Percentiles rank a stretch among this genome's conserved stretches.
Evolutionary conservation across 2,329 filamentous ascomycete genomes (phyloP).

Genomic region (Fusarium chlamydosporum): DNA sequence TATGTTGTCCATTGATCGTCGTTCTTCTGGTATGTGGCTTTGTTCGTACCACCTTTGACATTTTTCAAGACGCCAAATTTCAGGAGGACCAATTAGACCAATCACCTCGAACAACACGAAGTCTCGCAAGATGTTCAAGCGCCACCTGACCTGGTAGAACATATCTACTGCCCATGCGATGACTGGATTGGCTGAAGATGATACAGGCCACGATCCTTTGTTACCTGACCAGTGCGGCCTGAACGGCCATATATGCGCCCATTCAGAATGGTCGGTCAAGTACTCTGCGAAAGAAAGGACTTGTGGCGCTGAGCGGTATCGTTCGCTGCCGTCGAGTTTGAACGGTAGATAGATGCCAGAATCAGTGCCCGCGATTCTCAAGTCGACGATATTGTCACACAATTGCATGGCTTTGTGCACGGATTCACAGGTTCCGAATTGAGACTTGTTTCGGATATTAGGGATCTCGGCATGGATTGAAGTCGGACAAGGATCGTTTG

Average conservation of each 20-base stretch:
- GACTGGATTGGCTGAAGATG: conserved; percentile 6
- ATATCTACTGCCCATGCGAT: not conserved
- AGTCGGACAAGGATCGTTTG: not conserved
- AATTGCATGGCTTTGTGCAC: conserved; percentile 21
- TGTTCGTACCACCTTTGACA: conserved; percentile 14
- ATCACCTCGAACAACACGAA: no score
- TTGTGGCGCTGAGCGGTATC: conserved; percentile 6
- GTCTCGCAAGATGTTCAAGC: not conserved
- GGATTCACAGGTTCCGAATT: not conserved
- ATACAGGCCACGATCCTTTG: conserved; percentile 20
- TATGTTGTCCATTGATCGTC: conserved; percentile 22
- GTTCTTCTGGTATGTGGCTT: not conserved
- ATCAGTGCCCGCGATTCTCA: not conserved
- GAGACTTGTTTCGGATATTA: no score
- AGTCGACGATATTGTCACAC: conserved; percentile 18
- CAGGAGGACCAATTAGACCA: no score
- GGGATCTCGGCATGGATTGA: not conserved
- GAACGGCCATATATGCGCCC: not conserved
- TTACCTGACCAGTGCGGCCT: conserved; percentile 4
- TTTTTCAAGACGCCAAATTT: not conserved
- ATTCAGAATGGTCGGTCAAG: conserved; percentile 10
- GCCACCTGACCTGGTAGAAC: conserved; percentile 19
- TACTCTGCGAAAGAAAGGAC: not conserved
- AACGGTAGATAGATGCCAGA: conserved; percentile 8
- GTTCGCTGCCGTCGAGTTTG: conserved; percentile 25